Evolutionary conservation across 2,329 filamentous ascomycete species (phyloP).

Genomic region (Colletotrichum brevisporum): DNA sequence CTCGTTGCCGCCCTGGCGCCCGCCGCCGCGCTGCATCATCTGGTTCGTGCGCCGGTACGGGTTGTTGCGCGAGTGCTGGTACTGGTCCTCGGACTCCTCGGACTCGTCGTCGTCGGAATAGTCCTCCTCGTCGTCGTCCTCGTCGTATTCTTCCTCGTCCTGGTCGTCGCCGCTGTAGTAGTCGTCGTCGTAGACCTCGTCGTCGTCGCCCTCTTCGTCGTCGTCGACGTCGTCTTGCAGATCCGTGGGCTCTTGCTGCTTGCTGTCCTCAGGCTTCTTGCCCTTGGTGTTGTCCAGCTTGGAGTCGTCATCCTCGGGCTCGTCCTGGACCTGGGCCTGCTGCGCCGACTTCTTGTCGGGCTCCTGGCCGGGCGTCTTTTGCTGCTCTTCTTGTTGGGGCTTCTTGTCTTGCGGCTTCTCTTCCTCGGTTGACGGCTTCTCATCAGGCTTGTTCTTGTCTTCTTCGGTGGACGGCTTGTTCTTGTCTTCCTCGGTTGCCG

Average conservation of each 20-base stretch:
- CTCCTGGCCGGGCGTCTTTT: constrained; percentile 8
- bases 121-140: constrained; percentile 44
- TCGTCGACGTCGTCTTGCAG: constrained; percentile 25
- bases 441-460: constrained; percentile 26
- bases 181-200: constrained; percentile 39
- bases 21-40: constrained; percentile 19
- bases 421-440: constrained; percentile 11
- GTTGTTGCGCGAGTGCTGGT: neutral
- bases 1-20: constrained; percentile 36
- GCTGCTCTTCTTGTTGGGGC: constrained; percentile 33
- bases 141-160: constrained; percentile 36
- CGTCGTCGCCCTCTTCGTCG: constrained; percentile 35
- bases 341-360: constrained; percentile 30
- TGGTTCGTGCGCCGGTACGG: constrained; percentile 23
- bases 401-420: constrained; percentile 33
- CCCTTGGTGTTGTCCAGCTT: constrained; percentile 8
- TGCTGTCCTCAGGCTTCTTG: constrained; percentile 39
- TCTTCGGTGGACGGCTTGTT: neutral
- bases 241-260: constrained; percentile 36
- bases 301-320: neutral
- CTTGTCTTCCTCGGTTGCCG: constrained; percentile 9
- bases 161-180: constrained; percentile 40
- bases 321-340: constrained; percentile 15
- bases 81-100: constrained; percentile 19
- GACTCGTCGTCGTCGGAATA: constrained; percentile 24